Evolutionary conservation across 805 yeast species (phyloP), one percentile per base, ranked within the genome.

Genomic region (Wickerhamiella cacticola): DNA sequence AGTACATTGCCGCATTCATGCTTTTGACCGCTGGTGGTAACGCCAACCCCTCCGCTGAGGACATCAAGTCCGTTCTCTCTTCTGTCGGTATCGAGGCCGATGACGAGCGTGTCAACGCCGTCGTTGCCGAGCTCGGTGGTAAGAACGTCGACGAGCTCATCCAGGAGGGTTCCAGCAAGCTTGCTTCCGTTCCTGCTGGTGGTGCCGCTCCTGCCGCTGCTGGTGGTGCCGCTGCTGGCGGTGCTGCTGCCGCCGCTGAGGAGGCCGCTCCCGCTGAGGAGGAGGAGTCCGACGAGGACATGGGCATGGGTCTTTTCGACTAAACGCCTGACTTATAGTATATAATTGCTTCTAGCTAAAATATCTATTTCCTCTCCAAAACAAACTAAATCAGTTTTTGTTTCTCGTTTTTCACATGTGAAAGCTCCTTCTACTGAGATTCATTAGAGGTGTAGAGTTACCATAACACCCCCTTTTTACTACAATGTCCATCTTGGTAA

Each of bases 1-100:
- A 87, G 84, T 89, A 89, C 81, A 82, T 92, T 76, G 98, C 98
- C 75, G 97, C 98, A 73, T 92, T 92, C 79, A 82, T 92, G 74
- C 82, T 89, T 75, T 80, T 92, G 74, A 87, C 82, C 76, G 87
- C 92, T 71, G 95, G 95, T 73, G 98, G 97, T 71, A 80, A 79
- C 77, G 70, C 87, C 69, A 67, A 92, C 65, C 97, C 98, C 74
- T 75, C 95, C 62, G 94, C 95, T 63, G 79, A 82, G 67, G 89
- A 86, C 72, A 78, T 92, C 78, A 74, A 84, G 73, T 65, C 81
- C 62, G 82, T 92, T 65, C 80, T 92, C 68, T 82, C 84, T 68
- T 75, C 97, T 52, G 97, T 89, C 65, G 96, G 96, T 72, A 80
- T 85, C 63, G 98, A 92, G 72, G 85, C 80, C 68, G 96, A 92